Evolutionary conservation across 2,329 filamentous ascomycete genomes (phyloP).

Genomic region (Pseudogymnoascus sp.): DNA sequence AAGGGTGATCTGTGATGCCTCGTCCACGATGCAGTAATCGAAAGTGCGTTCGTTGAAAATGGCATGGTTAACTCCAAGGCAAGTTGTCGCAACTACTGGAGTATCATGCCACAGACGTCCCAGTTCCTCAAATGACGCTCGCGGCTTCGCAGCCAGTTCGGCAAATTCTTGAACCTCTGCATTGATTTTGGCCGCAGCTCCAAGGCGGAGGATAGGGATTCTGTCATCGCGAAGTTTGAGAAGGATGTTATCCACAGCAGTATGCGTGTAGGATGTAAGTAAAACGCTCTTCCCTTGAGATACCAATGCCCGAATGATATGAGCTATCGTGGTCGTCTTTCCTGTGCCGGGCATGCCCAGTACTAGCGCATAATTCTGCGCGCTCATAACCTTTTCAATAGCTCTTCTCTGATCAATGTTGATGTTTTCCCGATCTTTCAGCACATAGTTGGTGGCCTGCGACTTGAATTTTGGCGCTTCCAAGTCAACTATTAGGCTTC

Average conservation of each 20-base stretch:
- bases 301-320: conserved; percentile 87
- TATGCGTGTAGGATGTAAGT: conserved; percentile 92
- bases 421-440: conserved; percentile 56
- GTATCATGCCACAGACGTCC: conserved; percentile 75
- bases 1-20: conserved; percentile 93
- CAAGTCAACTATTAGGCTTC: conserved; percentile 72
- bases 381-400: conserved; percentile 91
- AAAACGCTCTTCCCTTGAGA: conserved; percentile 87
- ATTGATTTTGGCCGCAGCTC: conserved; percentile 77
- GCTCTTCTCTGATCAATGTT: conserved; percentile 83
- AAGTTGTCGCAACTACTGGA: conserved; percentile 89
- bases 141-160: conserved; percentile 64
- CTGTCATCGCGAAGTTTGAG: conserved; percentile 77
- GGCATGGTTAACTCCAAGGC: conserved; percentile 80
- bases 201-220: conserved; percentile 75
- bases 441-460: conserved; percentile 51
- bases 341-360: conserved; percentile 97
- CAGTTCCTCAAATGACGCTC: conserved; percentile 73
- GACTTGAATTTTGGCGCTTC: conserved; percentile 65
- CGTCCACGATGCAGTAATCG: conserved; percentile 97
- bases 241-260: conserved; percentile 94
- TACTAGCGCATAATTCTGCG: conserved; percentile 91
- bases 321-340: conserved; percentile 95
- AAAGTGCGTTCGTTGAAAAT: conserved; percentile 85
- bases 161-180: conserved; percentile 81